Conservation (phyloP, 139 green algal species). For the Chlorella sp. region DNA sequence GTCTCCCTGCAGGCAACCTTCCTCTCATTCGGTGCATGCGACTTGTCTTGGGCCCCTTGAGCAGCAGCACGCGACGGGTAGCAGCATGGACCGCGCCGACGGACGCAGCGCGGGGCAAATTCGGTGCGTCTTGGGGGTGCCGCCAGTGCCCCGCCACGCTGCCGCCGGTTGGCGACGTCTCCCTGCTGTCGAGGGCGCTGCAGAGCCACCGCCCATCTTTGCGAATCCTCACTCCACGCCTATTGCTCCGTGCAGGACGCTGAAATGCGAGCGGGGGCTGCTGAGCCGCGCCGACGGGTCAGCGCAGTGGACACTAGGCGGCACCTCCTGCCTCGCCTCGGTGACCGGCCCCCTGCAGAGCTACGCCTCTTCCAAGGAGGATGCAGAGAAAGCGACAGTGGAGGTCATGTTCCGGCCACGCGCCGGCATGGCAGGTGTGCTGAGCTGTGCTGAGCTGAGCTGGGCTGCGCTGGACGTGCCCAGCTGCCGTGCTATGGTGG, state of each 20-base stretch:
- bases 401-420: conserved; percentile 72
- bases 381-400: conserved; percentile 65
- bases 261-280: conserved; percentile 64
- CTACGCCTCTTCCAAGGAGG: conserved; percentile 48
- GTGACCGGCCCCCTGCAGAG: conserved; percentile 70
- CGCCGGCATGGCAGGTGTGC: conserved; percentile 52
- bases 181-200: neutral
- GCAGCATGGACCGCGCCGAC: conserved; percentile 1
- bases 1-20: too few relatives aligned
- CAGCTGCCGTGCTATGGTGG: too few relatives aligned
- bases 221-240: too few relatives aligned
- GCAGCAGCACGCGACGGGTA: too few relatives aligned
- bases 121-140: neutral
- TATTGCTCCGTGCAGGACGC: conserved; percentile 41
- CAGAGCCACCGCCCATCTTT: too few relatives aligned
- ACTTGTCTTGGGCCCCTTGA: too few relatives aligned
- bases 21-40: too few relatives aligned
- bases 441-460: neutral
- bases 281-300: conserved; percentile 73
- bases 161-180: neutral
- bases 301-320: conserved; percentile 68
- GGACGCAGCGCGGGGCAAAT: conserved; percentile 23
- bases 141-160: neutral
- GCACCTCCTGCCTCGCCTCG: conserved; percentile 66
- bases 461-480: neutral